Base-by-base conservation (phyloP, 2,329 filamentous ascomycete genomes). In the Claviceps digitariae region DNA sequence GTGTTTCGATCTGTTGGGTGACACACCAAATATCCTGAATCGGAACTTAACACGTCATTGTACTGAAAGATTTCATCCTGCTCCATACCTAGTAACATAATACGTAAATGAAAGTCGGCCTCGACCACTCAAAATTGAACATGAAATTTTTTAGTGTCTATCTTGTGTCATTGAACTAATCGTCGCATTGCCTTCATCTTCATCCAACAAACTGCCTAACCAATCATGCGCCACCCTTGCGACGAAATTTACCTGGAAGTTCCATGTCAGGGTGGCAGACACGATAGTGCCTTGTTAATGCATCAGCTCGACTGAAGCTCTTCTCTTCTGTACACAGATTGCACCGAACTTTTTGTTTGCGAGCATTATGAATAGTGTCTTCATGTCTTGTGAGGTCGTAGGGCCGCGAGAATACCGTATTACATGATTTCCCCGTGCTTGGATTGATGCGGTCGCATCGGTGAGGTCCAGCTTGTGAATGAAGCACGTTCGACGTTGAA, bases 351-450 rank as follows among this genome's bases (percentile, higher is more conserved):
- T 97, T 97, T 67, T 90, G 84, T 75, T 96, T 96, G 62, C 87
- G 83, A 1, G 83, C 84, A 62, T 96, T 96, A 77, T 97, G 93
- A 58, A 97, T 97, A 0, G 93, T 97, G 60, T 96, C 91, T 67
- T 98, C 93, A 65, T 98, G 93, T 23, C 93, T 79, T 0, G 93
- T 98, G 51, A 98, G 77, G 68, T 98, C 93, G 74, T 98, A 98
- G 1, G 93, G 93, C 21, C 93, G 78, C 1, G 91, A 96, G 69
- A 98, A 97, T 52, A 95, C 77, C 0, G 90, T 94, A 66, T 88
- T 91, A 77, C 93, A 97, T 0, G 90, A 86, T 72, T 96, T 96
- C 58, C 89, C 88, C 0, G 93, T 97, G 58, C 87, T 91, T 1
- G 91, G 91, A 69, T 97, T 97, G 71, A 91, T 88, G 59, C 90